These are phyloP conservation scores for Hortaea werneckii DNA, from an alignment of 2,329 filamentous ascomycete species.

Conservation along the genomic window DNA sequence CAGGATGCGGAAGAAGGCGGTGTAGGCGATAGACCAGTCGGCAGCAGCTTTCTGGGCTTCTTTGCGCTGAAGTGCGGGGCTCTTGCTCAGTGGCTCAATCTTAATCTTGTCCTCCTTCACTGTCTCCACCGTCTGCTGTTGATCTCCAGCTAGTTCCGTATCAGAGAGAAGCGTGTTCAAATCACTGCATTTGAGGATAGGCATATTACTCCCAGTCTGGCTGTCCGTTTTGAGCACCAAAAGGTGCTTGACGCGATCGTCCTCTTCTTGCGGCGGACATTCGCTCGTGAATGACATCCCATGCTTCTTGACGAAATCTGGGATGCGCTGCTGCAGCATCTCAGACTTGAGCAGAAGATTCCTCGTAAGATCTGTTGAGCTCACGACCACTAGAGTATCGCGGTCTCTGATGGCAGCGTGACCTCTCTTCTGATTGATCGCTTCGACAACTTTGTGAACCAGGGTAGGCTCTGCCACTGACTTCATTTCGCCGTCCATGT, in stretches of 20 bases:
- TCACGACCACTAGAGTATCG: no score
- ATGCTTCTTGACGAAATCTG: not conserved
- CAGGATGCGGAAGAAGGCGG: slow-evolving; percentile 19
- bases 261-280: no score
- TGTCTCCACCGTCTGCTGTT: not conserved
- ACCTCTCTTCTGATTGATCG: no score
- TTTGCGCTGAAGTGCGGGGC: not conserved
- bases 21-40: slow-evolving; percentile 12
- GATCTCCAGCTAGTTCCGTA: no score
- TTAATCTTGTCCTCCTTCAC: not conserved
- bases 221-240: not conserved
- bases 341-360: not conserved
- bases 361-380: not conserved
- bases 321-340: not conserved
- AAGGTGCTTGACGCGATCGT: not conserved
- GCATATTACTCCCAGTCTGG: not conserved
- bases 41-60: not conserved
- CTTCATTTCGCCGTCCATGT: no score
- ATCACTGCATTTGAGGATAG: not conserved
- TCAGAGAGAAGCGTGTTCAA: not conserved
- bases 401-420: no score
- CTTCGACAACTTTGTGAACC: no score
- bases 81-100: not conserved
- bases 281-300: no score
- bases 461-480: no score